Base-by-base conservation (phyloP, 352 stramenopile species). In the Pythium chondricola region DNA sequence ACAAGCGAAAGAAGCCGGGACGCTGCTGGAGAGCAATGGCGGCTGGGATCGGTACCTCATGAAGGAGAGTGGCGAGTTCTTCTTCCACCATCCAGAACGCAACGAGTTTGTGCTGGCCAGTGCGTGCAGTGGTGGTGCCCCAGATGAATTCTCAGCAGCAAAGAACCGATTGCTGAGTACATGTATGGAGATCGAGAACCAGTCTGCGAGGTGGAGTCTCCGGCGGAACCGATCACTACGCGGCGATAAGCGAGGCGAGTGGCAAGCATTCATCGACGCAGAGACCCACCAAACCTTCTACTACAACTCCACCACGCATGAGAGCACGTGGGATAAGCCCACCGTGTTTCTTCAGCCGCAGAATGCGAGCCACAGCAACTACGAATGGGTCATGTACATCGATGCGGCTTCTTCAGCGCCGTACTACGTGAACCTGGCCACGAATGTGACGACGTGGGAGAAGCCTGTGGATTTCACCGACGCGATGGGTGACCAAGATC, bases 201-300 rank as follows among this genome's bases (percentile, higher is more conserved):
- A 43, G 22, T 25, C 26, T 9, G 9, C 31, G 13, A 39, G 42
- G 11, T 67, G 59, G 61, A 56, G 32, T 25, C 27, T 58, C 38
- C 63, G 53, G 4, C 60, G 61, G 3, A 56, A 59, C 4, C 24
- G 35, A n/a, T 78, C 59, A 20, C 30, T 60, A 10, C 31, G 44
- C 2, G 50, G 49, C 20, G 60, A 70, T 26, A 58, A 48, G 32
- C 43, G 54, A 4, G 57, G 59, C 31, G 61, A 56, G 21, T 90
- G 81, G 81, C 64, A 81, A 35, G 66, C 65, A 37, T 78, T 82
- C 38, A 56, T 85, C 37, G 78, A 92, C 43, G 48, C 72, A 7
- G 60, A 58, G 11, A 82, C 55, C n/a, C 63, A 71, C 6, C 63
- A 74, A 24, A 58, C 60, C 33, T 92, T 81, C 48, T 89, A 89